Base-by-base conservation (phyloP, 768 basidiomycete species). In the Gelatoporia subvermispora region DNA sequence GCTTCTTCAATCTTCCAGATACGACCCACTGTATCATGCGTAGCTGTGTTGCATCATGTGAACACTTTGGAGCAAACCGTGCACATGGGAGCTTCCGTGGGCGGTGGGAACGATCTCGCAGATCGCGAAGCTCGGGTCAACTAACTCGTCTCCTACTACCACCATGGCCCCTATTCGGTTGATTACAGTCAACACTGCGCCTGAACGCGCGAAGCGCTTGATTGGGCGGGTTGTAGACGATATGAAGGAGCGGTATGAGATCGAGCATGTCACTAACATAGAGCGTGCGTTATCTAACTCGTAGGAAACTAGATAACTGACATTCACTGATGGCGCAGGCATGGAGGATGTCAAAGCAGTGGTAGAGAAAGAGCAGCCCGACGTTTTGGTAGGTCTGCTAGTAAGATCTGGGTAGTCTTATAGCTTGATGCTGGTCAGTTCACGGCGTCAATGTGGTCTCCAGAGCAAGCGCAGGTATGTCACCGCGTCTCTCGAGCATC, bases 381-480 rank as follows among this genome's bases (percentile, higher is more conserved):
- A 57, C 23, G 15, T 57, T 2, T 21, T 57, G 43, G 56, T 57
- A 23, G 17, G 50, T 42, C 16, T 11, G 22, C 13, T 23, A 20
- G 16, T 31, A 13, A 28, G 17, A 31, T 2, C 8, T 20, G 11
- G 31, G 9, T 9, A 4, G 16, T 15, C 22, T 5, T 8, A 23
- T 9, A 1, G n/a, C 25, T n/a, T 4, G 9, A 23, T 18, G 17
- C 10, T 34, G 15, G 2, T 4, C 25, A 54, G 53, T 57, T 57
- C 37, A 54, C 52, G 1, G 56, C 56, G 1, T 57, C 53, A 3
- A 57, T 57, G 56, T 57, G 56, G 56, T 52, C 56, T 3, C 50
- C 53, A 11, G 56, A 54, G n/a, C 50, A 57, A 34, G 42, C 50
- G 4, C 53, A 54, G 45, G 56, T 57, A 31, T 2, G 41, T 31